A percentile compares a stretch with the other conserved stretches of the same genome.
These are phyloP conservation scores for Haematococcus lacustris DNA, from an alignment of 139 green algal genomes.

Conservation along the genomic window DNA sequence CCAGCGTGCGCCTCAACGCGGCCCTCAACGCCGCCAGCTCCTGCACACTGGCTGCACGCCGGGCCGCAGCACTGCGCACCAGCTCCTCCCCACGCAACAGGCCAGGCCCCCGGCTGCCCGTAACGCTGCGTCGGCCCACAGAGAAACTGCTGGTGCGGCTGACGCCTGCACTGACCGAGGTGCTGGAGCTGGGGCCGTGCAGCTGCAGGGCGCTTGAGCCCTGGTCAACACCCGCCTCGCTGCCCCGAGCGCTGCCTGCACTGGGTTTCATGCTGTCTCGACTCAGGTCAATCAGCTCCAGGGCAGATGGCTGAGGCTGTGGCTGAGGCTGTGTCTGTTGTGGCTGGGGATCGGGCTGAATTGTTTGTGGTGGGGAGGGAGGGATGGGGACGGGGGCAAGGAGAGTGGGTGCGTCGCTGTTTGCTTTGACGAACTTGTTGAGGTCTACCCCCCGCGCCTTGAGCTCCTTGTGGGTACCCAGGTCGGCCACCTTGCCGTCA, in stretches of 20 bases:
- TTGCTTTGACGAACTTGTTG: slow-evolving; percentile 18
- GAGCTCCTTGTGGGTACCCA: slow-evolving; percentile 46
- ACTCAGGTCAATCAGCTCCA: background rate
- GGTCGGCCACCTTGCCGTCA: slow-evolving; percentile 59
- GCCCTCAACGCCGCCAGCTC: slow-evolving; percentile 1
- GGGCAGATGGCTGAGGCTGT: background rate
- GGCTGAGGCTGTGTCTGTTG: background rate
- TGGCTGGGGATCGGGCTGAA: background rate
- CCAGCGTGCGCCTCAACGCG: slow-evolving; percentile 16
- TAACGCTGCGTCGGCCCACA: background rate
- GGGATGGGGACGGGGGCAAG: background rate
- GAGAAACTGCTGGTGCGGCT: background rate
- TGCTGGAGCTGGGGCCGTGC: background rate
- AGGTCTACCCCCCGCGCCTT: slow-evolving; percentile 41
- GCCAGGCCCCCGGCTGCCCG: slow-evolving; percentile 4
- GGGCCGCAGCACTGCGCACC: background rate
- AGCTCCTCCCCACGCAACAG: slow-evolving; percentile 14
- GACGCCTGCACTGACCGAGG: background rate
- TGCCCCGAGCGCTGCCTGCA: background rate
- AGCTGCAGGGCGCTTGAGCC: background rate
- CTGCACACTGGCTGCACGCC: background rate
- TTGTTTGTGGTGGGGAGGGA: background rate
- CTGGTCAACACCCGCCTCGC: background rate
- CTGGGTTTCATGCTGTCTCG: background rate
- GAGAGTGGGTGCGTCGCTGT: background rate